A percentile compares a stretch with the other conserved stretches of the same genome.
phyloP scores from a whole-genome alignment of 805 yeast genomes.

The Sugiyamaella floridensis region DNA sequence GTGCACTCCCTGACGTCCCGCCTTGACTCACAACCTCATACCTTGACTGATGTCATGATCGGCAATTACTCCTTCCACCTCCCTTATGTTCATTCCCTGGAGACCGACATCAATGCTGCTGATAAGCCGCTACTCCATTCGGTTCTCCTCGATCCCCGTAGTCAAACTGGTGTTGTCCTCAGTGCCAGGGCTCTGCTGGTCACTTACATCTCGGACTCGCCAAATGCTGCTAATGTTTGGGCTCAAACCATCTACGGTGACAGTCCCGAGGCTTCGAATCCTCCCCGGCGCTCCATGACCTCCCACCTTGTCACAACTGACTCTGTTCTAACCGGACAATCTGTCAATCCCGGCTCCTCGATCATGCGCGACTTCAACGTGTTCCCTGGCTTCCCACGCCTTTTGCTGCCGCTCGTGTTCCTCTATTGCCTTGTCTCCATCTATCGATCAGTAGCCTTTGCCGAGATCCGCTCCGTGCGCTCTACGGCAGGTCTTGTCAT shows the following conservation, averaged over 20 bases:
- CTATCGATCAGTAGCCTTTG: slow-evolving; percentile 35
- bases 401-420: slow-evolving; percentile 17
- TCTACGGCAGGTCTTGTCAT: slow-evolving; percentile 41
- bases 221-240: not conserved
- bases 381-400: slow-evolving; percentile 19
- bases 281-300: not conserved
- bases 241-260: not conserved
- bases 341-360: not conserved
- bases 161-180: not conserved
- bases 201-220: not conserved
- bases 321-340: not conserved
- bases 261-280: not conserved
- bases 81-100: not conserved
- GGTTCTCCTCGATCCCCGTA: not conserved
- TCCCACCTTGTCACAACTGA: not conserved
- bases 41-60: not conserved
- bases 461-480: slow-evolving; percentile 37
- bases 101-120: not conserved
- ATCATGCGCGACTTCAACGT: slow-evolving; percentile 6
- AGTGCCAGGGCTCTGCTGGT: not conserved
- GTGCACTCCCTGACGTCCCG: slow-evolving; percentile 1
- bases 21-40: not conserved
- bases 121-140: not conserved
- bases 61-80: slow-evolving; percentile 18
- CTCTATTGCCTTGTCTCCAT: slow-evolving; percentile 28